Evolutionary conservation across 768 basidiomycete genomes (phyloP), one percentile per base, ranked within the genome.

Genomic region (Gautieria morchelliformis): DNA sequence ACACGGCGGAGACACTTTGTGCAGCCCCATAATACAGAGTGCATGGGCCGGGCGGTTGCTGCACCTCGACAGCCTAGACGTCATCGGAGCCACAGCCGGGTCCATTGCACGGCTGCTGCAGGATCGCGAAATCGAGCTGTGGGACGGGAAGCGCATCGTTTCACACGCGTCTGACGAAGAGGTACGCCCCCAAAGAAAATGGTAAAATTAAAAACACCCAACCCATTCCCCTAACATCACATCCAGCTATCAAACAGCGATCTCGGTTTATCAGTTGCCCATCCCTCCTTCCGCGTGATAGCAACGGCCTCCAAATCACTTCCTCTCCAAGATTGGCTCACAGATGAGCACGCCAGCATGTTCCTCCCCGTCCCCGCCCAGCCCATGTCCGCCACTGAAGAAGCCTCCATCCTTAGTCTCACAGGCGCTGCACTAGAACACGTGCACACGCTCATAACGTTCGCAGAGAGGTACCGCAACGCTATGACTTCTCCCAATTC

Each of bases 271-370:
- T 76, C 76, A 5, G 67, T 78, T 20, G 71, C 75, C 0, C 81
- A 83, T 57, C 75, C 78, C 2, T 78, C 83, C 5, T 83, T 85
- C 71, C 76, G 84, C 27, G 67, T 83, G 56, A 79, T 85, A 60
- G 73, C 71, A 51, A 85, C 83, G 0, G 79, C 83, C 6, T 83
- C 82, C 40, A 83, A 81, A 63, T 83, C 82, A 1, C 66, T 79
- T 1, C 77, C 79, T n/a, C 69, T 84, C n/a, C 80, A 80, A 62
- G 83, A 85, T 63, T 86, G 83, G 84, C 74, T 86, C 27, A 72
- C 76, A 1, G 78, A 80, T 58, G 83, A 86, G 63, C 80, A 84
- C 63, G 78, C 80, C 24, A 85, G 84, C 63, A 84, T 84, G 82
- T 84, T 86, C 73, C 80, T 84, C 66, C 67, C 82, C 10, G 65